Percentiles rank a stretch among this genome's conserved stretches.
Evolutionary conservation across 371 early-diverging fungal species (phyloP).

Genomic region (Coemansia linderi): DNA sequence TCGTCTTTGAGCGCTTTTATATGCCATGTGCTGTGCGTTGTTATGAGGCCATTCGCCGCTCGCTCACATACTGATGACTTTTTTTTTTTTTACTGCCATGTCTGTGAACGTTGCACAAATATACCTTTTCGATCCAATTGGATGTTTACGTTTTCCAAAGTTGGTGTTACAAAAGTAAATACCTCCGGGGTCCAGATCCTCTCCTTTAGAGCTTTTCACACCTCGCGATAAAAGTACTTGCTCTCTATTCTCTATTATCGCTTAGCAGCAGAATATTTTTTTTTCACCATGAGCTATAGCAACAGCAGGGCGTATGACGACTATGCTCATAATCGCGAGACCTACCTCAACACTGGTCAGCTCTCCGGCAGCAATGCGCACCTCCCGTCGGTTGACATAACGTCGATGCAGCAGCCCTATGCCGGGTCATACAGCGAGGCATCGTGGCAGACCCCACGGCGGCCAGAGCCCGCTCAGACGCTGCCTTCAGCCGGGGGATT

Average conservation of each 20-base stretch:
- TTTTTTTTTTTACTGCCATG: neutral
- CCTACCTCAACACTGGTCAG: neutral
- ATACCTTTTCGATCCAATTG: neutral
- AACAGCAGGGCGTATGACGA: conserved; percentile 5
- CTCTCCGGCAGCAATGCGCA: conserved; percentile 2
- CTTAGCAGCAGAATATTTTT: neutral
- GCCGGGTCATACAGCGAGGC: conserved; percentile 38
- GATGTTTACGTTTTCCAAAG: neutral
- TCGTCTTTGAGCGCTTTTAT: conserved; percentile 93
- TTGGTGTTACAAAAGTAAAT: neutral
- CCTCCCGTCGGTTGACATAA: conserved; percentile 18
- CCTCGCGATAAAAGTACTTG: neutral
- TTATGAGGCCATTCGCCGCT: conserved; percentile 83
- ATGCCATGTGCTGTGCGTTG: conserved; percentile 86
- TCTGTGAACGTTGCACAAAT: neutral
- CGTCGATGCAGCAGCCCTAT: conserved; percentile 33
- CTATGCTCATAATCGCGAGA: neutral
- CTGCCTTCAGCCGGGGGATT: neutral
- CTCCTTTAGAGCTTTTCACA: neutral
- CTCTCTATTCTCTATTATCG: neutral
- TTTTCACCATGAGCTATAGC: neutral
- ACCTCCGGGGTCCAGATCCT: neutral
- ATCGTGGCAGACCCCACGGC: conserved; percentile 8
- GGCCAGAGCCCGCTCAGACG: neutral
- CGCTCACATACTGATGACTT: conserved; percentile 68